phyloP scores from a whole-genome alignment of 1,284 basidiomycete genomes.

The Testicularia cyperi region DNA sequence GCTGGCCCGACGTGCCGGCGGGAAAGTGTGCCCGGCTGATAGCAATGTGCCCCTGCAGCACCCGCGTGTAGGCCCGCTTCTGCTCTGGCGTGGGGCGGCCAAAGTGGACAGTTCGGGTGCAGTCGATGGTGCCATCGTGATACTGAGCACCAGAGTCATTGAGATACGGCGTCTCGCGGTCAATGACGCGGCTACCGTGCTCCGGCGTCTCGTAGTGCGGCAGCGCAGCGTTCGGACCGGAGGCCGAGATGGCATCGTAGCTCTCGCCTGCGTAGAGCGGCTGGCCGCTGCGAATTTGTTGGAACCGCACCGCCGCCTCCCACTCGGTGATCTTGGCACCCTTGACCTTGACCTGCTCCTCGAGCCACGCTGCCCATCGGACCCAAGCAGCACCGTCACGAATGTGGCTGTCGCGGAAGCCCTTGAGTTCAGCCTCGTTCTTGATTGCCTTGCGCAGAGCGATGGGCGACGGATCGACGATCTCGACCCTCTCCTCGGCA shows the following conservation, averaged over 20 bases:
- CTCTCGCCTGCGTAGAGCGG: slow-evolving; percentile 50
- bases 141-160: slow-evolving; percentile 56
- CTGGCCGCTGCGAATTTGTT: slow-evolving; percentile 22
- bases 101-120: slow-evolving; percentile 56
- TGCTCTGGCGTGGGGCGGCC: slow-evolving; percentile 50
- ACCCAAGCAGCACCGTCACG: slow-evolving; percentile 57
- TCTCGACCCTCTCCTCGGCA: slow-evolving; percentile 23
- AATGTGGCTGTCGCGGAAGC: slow-evolving; percentile 47
- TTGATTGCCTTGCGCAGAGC: slow-evolving; percentile 53
- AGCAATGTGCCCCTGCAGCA: slow-evolving; percentile 54
- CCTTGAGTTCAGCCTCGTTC: slow-evolving; percentile 49
- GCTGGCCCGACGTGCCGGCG: slow-evolving; percentile 47
- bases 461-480: slow-evolving; percentile 33
- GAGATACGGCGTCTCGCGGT: slow-evolving; percentile 48
- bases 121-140: slow-evolving; percentile 56
- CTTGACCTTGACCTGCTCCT: slow-evolving; percentile 40
- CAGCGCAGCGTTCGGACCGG: slow-evolving; percentile 52
- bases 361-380: slow-evolving; percentile 58
- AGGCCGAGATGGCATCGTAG: slow-evolving; percentile 55
- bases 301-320: slow-evolving; percentile 43
- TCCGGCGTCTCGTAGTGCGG: slow-evolving; percentile 58
- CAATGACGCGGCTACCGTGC: slow-evolving; percentile 40
- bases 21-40: slow-evolving; percentile 47
- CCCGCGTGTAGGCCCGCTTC: slow-evolving; percentile 53
- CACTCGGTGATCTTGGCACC: slow-evolving; percentile 38